Conservation (phyloP, 1,139 yeast species). For the Yamadazyma dendronema region DNA sequence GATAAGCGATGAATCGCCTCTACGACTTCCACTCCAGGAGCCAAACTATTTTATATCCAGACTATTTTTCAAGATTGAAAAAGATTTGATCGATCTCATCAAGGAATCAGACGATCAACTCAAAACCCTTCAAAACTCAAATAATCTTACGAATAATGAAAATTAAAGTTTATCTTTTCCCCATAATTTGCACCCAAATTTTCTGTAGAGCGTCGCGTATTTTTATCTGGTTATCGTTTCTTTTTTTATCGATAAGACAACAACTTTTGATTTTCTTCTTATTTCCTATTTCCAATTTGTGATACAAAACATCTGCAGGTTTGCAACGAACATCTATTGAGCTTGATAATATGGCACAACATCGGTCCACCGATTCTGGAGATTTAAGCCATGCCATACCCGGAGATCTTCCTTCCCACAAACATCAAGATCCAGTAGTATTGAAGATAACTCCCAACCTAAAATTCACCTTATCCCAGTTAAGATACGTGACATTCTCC, state of each 20-base stretch:
- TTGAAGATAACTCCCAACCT: conserved; percentile 17
- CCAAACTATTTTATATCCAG: conserved; percentile 58
- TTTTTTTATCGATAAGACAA: no score
- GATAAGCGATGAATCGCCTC: conserved; percentile 63
- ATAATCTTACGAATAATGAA: no score
- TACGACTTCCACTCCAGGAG: conserved; percentile 64
- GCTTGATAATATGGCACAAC: conserved; percentile 18
- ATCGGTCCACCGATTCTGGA: conserved; percentile 13
- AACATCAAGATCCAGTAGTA: conserved; percentile 26
- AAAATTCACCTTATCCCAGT: conserved; percentile 26
- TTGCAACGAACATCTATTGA: conserved; percentile 1
- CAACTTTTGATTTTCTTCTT: no score
- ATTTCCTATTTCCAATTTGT: no score
- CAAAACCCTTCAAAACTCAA: conserved; percentile 9
- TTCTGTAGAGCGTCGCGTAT: no score
- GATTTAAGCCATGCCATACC: background rate
- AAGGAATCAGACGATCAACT: conserved; percentile 13
- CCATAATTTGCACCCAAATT: no score
- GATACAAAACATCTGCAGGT: background rate
- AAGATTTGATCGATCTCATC: conserved; percentile 18
- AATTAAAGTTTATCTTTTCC: no score
- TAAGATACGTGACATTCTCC: conserved; percentile 62
- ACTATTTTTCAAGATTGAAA: conserved; percentile 31
- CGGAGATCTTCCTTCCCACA: background rate
- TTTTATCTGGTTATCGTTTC: no score